Evolutionary conservation across 2,329 filamentous ascomycete genomes (phyloP).

Genomic region (Rugonectria rugulosa): DNA sequence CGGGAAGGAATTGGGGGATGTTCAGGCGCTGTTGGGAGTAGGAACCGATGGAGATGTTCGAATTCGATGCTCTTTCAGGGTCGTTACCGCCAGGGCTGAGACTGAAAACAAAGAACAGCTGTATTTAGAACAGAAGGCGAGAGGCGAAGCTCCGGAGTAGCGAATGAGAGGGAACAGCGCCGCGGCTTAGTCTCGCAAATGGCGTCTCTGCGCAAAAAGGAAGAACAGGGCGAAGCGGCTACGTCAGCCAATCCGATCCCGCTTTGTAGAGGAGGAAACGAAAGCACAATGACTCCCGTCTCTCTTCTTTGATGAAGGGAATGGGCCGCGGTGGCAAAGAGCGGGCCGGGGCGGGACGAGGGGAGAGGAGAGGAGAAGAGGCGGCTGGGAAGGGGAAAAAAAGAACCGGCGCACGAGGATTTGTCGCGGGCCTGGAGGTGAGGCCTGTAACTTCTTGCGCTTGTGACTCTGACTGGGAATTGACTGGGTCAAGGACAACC

Average conservation of each 20-base stretch:
- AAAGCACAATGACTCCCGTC: slow-evolving; percentile 17
- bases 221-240: slow-evolving; percentile 18
- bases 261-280: not conserved
- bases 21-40: slow-evolving; percentile 7
- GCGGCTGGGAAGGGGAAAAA: slow-evolving; percentile 15
- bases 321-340: not conserved
- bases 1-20: slow-evolving; percentile 22
- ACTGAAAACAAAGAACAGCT: slow-evolving; percentile 13
- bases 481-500: no score
- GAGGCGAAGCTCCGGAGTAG: slow-evolving; percentile 3
- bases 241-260: slow-evolving; percentile 6
- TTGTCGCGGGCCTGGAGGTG: slow-evolving; percentile 18
- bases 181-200: slow-evolving; percentile 20
- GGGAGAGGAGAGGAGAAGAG: slow-evolving; percentile 1
- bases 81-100: slow-evolving; percentile 19
- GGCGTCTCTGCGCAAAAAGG: slow-evolving; percentile 11
- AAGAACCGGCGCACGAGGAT: no score
- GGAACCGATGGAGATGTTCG: slow-evolving; percentile 8
- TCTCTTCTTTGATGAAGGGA: not conserved
- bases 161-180: slow-evolving; percentile 19
- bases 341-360: not conserved
- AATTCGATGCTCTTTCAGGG: slow-evolving; percentile 6
- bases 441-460: no score
- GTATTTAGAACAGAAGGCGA: slow-evolving; percentile 12
- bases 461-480: no score